phyloP scores from a whole-genome alignment of 805 yeast species.

The Candida sithepensis region DNA sequence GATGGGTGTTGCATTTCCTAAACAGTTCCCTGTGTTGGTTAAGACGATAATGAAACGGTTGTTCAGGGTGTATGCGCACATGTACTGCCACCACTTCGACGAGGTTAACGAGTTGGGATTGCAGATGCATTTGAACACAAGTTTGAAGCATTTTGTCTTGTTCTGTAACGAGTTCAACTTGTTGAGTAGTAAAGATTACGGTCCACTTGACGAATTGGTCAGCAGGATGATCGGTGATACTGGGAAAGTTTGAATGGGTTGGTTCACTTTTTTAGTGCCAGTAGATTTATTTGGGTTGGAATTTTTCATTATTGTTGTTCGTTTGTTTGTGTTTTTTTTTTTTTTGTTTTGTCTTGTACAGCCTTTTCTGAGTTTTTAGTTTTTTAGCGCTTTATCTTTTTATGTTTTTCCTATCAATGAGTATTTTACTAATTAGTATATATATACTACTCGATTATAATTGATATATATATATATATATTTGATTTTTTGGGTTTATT shows the following conservation, averaged over 20 bases:
- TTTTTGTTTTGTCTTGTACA: too few relatives aligned
- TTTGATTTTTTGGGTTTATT: too few relatives aligned
- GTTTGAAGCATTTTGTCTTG: constrained; percentile 88
- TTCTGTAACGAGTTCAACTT: constrained; percentile 82
- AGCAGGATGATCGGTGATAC: constrained; percentile 53
- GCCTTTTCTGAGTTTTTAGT: too few relatives aligned
- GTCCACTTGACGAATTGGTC: constrained; percentile 86
- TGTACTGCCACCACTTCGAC: constrained; percentile 96
- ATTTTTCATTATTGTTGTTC: too few relatives aligned
- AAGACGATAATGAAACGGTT: constrained; percentile 86
- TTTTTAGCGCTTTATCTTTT: too few relatives aligned
- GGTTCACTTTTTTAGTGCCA: too few relatives aligned
- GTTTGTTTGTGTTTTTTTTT: neutral
- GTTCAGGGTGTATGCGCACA: constrained; percentile 94
- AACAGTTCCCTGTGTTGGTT: constrained; percentile 71
- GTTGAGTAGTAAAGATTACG: constrained; percentile 77
- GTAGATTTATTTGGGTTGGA: too few relatives aligned
- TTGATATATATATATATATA: too few relatives aligned
- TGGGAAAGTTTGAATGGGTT: constrained; percentile 6
- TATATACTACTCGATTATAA: too few relatives aligned
- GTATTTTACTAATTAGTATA: too few relatives aligned
- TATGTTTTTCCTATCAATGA: too few relatives aligned
- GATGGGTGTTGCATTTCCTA: constrained; percentile 88
- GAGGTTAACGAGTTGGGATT: constrained; percentile 89
- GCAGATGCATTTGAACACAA: constrained; percentile 89